Conservation (phyloP, 768 basidiomycete genomes). For the Butyriboletus loyo region DNA sequence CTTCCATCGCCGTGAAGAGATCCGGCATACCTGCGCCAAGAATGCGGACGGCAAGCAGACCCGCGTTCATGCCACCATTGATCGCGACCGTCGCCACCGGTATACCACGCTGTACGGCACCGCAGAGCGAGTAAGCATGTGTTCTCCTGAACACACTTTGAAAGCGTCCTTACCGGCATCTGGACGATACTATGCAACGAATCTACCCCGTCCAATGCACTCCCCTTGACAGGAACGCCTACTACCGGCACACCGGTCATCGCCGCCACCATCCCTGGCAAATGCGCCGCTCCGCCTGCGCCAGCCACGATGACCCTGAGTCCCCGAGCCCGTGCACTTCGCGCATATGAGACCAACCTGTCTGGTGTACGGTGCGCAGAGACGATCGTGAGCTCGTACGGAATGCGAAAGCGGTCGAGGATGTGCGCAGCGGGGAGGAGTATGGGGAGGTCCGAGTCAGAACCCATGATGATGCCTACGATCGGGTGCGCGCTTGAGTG, state of each 20-base stretch:
- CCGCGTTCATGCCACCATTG: conserved; percentile 93
- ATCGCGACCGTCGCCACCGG: conserved; percentile 98
- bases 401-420: conserved; percentile 75
- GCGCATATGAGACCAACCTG: conserved; percentile 78
- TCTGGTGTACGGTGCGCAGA: conserved; percentile 96
- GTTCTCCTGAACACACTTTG: not conserved
- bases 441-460: conserved; percentile 93
- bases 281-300: conserved; percentile 96
- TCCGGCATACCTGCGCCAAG: conserved; percentile 70
- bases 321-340: conserved; percentile 65
- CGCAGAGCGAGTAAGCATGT: not conserved
- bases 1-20: conserved; percentile 64
- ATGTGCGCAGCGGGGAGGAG: conserved; percentile 88
- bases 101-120: conserved; percentile 70
- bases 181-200: conserved; percentile 97
- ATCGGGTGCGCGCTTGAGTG: conserved; percentile 69
- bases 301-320: conserved; percentile 84
- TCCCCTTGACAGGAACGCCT: conserved; percentile 96
- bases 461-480: conserved; percentile 96
- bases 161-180: conserved; percentile 77
- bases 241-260: conserved; percentile 91
- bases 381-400: conserved; percentile 93
- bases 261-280: conserved; percentile 97
- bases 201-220: conserved; percentile 91
- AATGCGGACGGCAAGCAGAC: conserved; percentile 87